Evolutionary conservation across 768 basidiomycete genomes (phyloP), one percentile per base, ranked within the genome.

Genomic region (Pulveroboletus frians): DNA sequence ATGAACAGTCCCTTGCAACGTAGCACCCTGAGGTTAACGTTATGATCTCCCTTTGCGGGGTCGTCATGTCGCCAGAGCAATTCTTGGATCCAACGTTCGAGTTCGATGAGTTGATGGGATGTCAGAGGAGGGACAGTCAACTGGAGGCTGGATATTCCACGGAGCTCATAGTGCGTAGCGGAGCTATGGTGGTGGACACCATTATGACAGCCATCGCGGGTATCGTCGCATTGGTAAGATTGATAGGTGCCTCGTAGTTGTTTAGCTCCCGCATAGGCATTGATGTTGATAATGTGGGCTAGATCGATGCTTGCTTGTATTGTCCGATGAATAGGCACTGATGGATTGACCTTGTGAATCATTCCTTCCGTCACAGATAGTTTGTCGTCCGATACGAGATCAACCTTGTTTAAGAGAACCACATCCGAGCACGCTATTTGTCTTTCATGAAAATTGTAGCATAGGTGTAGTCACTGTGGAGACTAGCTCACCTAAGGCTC

Each of bases 351-450:
- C 18, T 71, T 65, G n/a, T 73, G 77, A 34, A 99, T 81, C 18
- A 78, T 67, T n/a, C 57, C 61, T 62, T 89, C 84, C 11, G 81
- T 79, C 4, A 69, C 61, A 1, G 53, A 45, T 2, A 88, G 59
- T 18, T 71, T 69, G 5, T 70, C 65, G 1, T 75, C 52, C 1
- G 76, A 60, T 15, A 81, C 83, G 9, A 97, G 72, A 60, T 97
- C 95, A 23, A 75, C 73, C 73, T 99, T 99, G 75, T 99, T 99
- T 26, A 99, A 71, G 23, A 99, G 69, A 32, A 98, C 77, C 21
- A 95, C 85, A 61, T 99, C 96, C 21, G 95, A 84, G 32, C 84
- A 85, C 1, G 91, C 95, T 40, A 98, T 85, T 74, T 99, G 96
- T 46, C 94, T 96, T 60, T n/a, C 46, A 18, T 45, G n/a, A 37